Percentiles rank a stretch among this genome's conserved stretches.
phyloP scores from a whole-genome alignment of 116 monocot species.

The Posidonia oceanica region DNA sequence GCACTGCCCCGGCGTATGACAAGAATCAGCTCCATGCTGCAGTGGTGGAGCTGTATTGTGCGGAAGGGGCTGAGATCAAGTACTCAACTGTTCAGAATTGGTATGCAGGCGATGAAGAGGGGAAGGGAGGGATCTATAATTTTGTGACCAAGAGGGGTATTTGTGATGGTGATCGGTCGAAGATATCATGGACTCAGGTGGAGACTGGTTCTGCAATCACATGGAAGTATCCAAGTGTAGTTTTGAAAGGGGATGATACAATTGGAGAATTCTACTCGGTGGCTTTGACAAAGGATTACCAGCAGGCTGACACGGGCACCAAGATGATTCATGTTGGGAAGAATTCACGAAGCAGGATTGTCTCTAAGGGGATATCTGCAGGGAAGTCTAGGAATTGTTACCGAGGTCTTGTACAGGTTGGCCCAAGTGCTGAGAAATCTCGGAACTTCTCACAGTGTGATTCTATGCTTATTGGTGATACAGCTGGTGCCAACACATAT shows the following conservation, averaged over 20 bases:
- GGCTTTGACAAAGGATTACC: constrained; percentile 83
- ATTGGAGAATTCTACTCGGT: constrained; percentile 97
- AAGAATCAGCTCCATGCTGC: constrained; percentile 94
- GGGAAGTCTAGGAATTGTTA: constrained; percentile 98
- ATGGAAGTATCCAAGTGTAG: constrained; percentile 96
- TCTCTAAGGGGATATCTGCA: constrained; percentile 93
- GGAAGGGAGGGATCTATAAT: constrained; percentile 82
- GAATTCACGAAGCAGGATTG: constrained; percentile 78
- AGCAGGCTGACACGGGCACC: constrained; percentile 95
- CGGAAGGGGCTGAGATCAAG: constrained; percentile 85
- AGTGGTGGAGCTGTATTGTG: constrained; percentile 84
- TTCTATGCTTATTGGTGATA: constrained; percentile 99
- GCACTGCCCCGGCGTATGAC: constrained; percentile 84
- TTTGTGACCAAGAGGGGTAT: constrained; percentile 95
- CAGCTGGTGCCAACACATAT: constrained; percentile 90
- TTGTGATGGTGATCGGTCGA: constrained; percentile 64
- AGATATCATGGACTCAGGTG: constrained; percentile 98
- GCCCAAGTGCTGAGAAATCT: constrained; percentile 57
- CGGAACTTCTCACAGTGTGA: constrained; percentile 93
- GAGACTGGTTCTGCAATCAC: constrained; percentile 96
- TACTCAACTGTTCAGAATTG: constrained; percentile 96
- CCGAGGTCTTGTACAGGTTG: constrained; percentile 78
- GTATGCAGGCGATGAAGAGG: constrained; percentile 78
- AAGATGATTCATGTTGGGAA: constrained; percentile 96
- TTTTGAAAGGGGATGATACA: constrained; percentile 57